These are phyloP conservation scores for Fraxinus latifolia DNA, from an alignment of 305 asterid genomes.

Conservation along the genomic window DNA sequence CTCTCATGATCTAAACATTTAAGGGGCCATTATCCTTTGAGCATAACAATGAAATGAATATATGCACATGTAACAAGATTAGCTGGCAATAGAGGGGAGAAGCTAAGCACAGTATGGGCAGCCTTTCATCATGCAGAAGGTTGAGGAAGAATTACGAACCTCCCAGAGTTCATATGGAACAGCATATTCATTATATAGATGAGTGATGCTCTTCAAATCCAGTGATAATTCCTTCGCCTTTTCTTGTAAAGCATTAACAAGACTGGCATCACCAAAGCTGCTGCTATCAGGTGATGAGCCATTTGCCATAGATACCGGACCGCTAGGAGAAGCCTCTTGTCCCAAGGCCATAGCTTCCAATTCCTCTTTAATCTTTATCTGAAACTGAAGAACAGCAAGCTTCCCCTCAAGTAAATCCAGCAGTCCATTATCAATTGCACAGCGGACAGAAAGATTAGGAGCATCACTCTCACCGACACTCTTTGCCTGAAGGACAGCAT, in stretches of 20 bases:
- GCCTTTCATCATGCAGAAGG: conserved; percentile 1
- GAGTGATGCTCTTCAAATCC: conserved; percentile 88
- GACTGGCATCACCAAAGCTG: conserved; percentile 35
- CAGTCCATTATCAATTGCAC: conserved; percentile 73
- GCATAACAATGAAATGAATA: conserved; percentile 12
- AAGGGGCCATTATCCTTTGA: not conserved
- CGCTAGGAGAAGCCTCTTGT: conserved; percentile 50
- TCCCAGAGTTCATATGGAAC: conserved; percentile 94
- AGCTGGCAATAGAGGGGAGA: conserved; percentile 15
- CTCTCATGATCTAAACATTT: conserved; percentile 11
- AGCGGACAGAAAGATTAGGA: conserved; percentile 48
- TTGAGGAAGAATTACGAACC: conserved; percentile 46
- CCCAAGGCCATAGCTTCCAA: conserved; percentile 65
- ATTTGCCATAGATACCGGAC: conserved; percentile 44
- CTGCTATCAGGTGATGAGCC: conserved; percentile 40
- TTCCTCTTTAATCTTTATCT: conserved; percentile 83
- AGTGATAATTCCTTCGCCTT: conserved; percentile 73
- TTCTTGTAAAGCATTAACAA: conserved; percentile 38
- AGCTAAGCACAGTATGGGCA: conserved; percentile 16
- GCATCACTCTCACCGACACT: conserved; percentile 61
- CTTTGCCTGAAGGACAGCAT: conserved; percentile 96
- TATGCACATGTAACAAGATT: not conserved
- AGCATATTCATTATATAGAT: conserved; percentile 89
- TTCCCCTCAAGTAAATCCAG: conserved; percentile 95
- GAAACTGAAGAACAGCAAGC: conserved; percentile 94